phyloP scores from a whole-genome alignment of 2,329 filamentous ascomycete species.

The Verticillium tricorpus region DNA sequence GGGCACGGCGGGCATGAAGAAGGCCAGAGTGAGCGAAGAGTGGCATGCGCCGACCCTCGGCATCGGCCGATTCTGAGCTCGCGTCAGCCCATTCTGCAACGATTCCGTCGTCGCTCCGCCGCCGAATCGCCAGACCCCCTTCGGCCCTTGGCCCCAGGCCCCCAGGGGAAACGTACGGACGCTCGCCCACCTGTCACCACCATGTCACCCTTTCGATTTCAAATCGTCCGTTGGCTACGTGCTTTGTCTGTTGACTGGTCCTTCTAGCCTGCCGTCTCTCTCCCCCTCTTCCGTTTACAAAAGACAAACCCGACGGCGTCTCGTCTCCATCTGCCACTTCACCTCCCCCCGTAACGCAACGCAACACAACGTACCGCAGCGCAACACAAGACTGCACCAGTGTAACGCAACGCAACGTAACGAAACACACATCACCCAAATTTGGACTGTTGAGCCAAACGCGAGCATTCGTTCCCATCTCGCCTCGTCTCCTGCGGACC shows the following conservation, averaged over 20 bases:
- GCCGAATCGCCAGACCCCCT: slow-evolving; percentile 26
- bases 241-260: neutral
- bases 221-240: slow-evolving; percentile 7
- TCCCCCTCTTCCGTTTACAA: neutral
- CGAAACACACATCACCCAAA: neutral
- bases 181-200: slow-evolving; percentile 7
- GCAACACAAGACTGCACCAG: neutral
- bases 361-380: neutral
- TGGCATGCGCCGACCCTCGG: slow-evolving; percentile 13
- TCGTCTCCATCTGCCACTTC: neutral
- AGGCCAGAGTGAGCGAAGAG: neutral
- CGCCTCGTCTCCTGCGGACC: neutral
- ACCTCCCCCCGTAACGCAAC: neutral
- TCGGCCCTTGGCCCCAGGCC: slow-evolving; percentile 11
- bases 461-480: neutral
- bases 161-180: neutral
- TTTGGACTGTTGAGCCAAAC: neutral
- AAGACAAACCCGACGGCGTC: neutral
- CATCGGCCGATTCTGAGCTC: slow-evolving; percentile 29
- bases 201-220: slow-evolving; percentile 12
- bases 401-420: neutral
- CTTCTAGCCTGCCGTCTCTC: neutral
- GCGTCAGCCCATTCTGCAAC: slow-evolving; percentile 27
- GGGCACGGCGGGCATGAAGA: neutral
- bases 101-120: slow-evolving; percentile 22